Conservation (phyloP, 192 early-diverging fungal species). For the Physocladia obscura region DNA sequence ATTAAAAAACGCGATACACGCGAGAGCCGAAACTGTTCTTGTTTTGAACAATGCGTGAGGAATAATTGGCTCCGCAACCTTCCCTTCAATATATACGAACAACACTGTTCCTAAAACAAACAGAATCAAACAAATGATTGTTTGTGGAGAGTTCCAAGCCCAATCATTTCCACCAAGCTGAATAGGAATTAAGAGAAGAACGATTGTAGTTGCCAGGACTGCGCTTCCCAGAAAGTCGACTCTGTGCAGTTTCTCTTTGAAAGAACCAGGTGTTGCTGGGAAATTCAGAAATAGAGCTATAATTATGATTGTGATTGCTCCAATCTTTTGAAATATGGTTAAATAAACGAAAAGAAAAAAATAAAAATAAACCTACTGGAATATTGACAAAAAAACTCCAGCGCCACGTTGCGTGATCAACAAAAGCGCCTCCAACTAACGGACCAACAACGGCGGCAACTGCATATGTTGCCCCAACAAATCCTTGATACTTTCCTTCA, state of each 20-base stretch:
- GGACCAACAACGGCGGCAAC: conserved; percentile 74
- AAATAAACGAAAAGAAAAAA: conserved; percentile 58
- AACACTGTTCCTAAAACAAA: neutral
- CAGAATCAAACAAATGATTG: conserved; percentile 60
- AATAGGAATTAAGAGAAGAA: conserved; percentile 58
- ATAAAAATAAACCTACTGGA: conserved; percentile 56
- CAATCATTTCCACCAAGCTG: conserved; percentile 67
- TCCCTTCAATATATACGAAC: conserved; percentile 19
- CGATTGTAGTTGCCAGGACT: conserved; percentile 52
- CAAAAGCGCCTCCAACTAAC: conserved; percentile 75
- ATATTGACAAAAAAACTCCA: conserved; percentile 67
- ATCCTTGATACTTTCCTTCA: conserved; percentile 61
- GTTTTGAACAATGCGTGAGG: conserved; percentile 18
- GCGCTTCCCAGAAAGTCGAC: conserved; percentile 70
- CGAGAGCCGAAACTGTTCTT: neutral
- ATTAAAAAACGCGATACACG: conserved; percentile 17
- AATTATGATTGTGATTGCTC: conserved; percentile 54
- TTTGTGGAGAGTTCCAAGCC: conserved; percentile 55
- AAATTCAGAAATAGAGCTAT: conserved; percentile 55
- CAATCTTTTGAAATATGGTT: conserved; percentile 53
- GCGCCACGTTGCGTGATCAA: conserved; percentile 39
- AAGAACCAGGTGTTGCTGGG: conserved; percentile 44
- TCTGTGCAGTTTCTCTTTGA: conserved; percentile 56
- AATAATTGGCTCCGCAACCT: conserved; percentile 31
- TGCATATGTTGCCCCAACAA: conserved; percentile 74